A percentile compares a stretch with the other conserved stretches of the same genome.
phyloP scores from a whole-genome alignment of 257 asterid species.

The Solanum gandarillasii region DNA sequence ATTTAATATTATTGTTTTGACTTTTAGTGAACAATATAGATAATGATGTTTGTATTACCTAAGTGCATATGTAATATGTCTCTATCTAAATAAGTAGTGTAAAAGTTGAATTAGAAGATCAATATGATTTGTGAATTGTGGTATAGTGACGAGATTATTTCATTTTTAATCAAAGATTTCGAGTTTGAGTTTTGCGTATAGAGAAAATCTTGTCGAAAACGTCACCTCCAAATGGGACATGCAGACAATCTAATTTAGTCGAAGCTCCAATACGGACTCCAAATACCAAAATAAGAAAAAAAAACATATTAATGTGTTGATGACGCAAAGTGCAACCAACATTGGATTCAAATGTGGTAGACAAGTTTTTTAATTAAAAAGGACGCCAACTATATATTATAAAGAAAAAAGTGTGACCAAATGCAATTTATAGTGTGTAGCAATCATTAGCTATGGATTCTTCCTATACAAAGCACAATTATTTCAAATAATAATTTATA shows the following conservation, averaged over 20 bases:
- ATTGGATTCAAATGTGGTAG: neutral
- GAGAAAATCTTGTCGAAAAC: too few relatives aligned
- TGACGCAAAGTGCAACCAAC: neutral
- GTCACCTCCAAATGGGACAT: too few relatives aligned
- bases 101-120: neutral
- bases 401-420: neutral
- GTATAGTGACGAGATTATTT: too few relatives aligned
- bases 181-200: too few relatives aligned
- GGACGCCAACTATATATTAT: neutral
- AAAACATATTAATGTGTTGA: neutral
- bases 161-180: too few relatives aligned
- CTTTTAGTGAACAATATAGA: neutral
- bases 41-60: neutral
- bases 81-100: neutral
- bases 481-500: neutral
- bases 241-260: too few relatives aligned
- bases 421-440: neutral
- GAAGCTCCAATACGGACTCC: too few relatives aligned
- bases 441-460: neutral
- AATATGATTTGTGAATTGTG: too few relatives aligned
- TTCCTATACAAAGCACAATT: too few relatives aligned
- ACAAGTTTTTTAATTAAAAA: neutral
- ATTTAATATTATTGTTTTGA: neutral
- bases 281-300: too few relatives aligned
- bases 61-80: neutral